phyloP scores from a whole-genome alignment of 2,329 filamentous ascomycete genomes.

The Daldinia sp. region DNA sequence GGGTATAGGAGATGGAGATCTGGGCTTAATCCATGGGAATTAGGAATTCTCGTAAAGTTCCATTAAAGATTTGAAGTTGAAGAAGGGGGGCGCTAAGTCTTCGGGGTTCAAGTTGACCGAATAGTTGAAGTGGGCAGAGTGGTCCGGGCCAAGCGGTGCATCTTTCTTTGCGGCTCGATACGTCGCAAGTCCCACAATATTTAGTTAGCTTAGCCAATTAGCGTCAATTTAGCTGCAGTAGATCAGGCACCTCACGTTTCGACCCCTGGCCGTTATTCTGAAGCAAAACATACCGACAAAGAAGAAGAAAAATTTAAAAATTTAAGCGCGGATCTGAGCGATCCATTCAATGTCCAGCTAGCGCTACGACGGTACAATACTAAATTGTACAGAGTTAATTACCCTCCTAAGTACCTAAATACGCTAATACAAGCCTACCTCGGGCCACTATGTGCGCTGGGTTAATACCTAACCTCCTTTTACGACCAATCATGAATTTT shows the following conservation, averaged over 20 bases:
- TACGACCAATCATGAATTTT: conserved; percentile 18
- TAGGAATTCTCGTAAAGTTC: conserved; percentile 5
- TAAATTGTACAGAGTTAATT: conserved; percentile 14
- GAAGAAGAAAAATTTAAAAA: neutral
- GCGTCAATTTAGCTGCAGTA: conserved; percentile 22
- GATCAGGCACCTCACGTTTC: conserved; percentile 51
- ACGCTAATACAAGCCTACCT: neutral
- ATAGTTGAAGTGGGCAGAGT: conserved; percentile 21
- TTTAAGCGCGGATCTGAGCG: conserved; percentile 39
- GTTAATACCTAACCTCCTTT: neutral
- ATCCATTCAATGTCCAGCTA: conserved; percentile 6
- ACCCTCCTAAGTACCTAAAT: neutral
- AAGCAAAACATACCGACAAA: conserved; percentile 46
- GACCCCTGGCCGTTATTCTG: conserved; percentile 49
- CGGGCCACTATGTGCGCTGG: neutral
- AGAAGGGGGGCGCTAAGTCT: conserved; percentile 30
- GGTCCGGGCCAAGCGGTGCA: conserved; percentile 19
- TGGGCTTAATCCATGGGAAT: neutral
- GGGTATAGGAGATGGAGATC: conserved; percentile 4
- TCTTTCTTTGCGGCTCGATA: conserved; percentile 47
- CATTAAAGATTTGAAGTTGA: conserved; percentile 27
- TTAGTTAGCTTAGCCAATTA: conserved; percentile 39
- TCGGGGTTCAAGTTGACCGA: conserved; percentile 29
- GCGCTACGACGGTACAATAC: conserved; percentile 7
- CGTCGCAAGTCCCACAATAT: conserved; percentile 45